These are phyloP conservation scores for Xylaria venustula DNA, from an alignment of 495 filamentous ascomycete genomes.

Conservation along the genomic window DNA sequence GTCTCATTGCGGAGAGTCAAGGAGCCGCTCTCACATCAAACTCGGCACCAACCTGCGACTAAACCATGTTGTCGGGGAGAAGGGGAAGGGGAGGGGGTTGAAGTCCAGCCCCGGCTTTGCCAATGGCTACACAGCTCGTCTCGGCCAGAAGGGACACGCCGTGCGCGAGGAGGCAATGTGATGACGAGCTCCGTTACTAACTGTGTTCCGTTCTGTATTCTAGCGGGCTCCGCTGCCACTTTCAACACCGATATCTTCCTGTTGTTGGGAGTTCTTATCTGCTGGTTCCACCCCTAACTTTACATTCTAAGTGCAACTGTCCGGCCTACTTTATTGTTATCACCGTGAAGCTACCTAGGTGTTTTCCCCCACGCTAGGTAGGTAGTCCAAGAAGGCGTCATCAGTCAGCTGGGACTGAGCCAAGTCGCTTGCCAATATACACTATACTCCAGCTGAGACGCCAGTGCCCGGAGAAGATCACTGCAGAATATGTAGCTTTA, in stretches of 20 bases:
- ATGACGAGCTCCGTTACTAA: neutral
- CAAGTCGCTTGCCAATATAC: neutral
- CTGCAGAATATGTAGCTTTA: neutral
- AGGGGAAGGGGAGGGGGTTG: neutral
- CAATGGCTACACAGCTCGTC: neutral
- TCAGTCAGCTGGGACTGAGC: slow-evolving; percentile 15
- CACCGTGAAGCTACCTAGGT: slow-evolving; percentile 22
- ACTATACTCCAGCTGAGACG: neutral
- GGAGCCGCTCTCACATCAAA: neutral
- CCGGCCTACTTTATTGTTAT: slow-evolving; percentile 21
- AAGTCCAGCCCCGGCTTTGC: neutral
- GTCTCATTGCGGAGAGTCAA: neutral
- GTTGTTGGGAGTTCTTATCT: slow-evolving; percentile 20
- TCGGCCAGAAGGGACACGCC: neutral
- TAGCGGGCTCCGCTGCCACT: slow-evolving; percentile 23
- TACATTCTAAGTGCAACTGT: slow-evolving; percentile 25
- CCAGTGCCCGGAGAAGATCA: neutral
- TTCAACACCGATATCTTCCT: neutral
- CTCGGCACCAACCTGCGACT: neutral
- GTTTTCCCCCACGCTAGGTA: too few species aligned
- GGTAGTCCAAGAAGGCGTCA: slow-evolving; percentile 17
- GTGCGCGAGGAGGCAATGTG: neutral
- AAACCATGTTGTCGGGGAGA: neutral
- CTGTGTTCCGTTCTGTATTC: slow-evolving; percentile 25
- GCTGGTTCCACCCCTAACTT: slow-evolving; percentile 12